Conservation (phyloP, 441 rosid genomes). For the Isatis lusitanica region DNA sequence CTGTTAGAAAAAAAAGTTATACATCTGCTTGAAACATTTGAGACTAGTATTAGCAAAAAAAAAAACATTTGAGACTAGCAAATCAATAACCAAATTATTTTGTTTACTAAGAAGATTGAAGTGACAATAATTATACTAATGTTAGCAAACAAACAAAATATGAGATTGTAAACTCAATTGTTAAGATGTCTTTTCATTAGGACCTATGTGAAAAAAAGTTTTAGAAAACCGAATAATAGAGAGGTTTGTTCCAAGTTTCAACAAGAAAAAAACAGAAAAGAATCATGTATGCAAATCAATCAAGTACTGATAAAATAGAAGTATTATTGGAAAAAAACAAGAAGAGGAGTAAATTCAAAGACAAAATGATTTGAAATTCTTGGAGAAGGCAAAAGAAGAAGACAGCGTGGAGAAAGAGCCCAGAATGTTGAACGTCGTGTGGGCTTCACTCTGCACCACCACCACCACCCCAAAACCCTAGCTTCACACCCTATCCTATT, state of each 20-base stretch:
- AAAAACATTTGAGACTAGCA: neutral
- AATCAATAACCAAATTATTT: neutral
- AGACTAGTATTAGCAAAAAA: too few species aligned
- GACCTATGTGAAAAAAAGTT: slow-evolving; percentile 26
- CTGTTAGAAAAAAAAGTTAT: too few species aligned
- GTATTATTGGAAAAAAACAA: slow-evolving; percentile 36
- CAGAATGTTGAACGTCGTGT: slow-evolving; percentile 55
- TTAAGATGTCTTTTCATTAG: slow-evolving; percentile 22
- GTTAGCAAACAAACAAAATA: neutral
- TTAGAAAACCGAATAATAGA: slow-evolving; percentile 14
- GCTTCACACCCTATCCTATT: slow-evolving; percentile 31
- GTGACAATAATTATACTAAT: neutral
- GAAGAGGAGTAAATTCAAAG: slow-evolving; percentile 74
- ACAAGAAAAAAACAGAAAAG: slow-evolving; percentile 31
- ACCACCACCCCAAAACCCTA: slow-evolving; percentile 38
- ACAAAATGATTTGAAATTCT: slow-evolving; percentile 88
- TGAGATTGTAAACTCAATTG: neutral
- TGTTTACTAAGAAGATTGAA: neutral
- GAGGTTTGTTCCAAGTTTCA: slow-evolving; percentile 28
- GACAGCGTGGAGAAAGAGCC: slow-evolving; percentile 42
- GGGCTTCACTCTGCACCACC: slow-evolving; percentile 50
- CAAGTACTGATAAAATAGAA: slow-evolving; percentile 30
- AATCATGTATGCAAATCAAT: slow-evolving; percentile 29
- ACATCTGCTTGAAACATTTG: neutral
- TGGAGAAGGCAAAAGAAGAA: slow-evolving; percentile 67